Percentiles rank a stretch among this genome's conserved stretches.
Conservation (phyloP, 179 eudicot genomes). For the Patellifolia procumbens region DNA sequence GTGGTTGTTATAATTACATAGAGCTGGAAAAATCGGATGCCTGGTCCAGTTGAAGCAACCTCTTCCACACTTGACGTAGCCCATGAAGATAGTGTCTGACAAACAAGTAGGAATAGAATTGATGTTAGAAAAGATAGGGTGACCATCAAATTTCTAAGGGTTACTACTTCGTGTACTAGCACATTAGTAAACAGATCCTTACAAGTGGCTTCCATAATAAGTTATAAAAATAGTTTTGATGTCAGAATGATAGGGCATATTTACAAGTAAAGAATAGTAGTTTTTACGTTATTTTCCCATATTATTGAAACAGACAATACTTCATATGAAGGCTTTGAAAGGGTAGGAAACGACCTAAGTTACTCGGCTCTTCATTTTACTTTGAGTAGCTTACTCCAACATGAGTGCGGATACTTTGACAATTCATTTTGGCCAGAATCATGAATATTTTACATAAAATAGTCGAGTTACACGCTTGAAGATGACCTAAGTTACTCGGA, state of each 20-base stretch:
- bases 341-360: not conserved
- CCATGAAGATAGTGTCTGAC: constrained; percentile 97
- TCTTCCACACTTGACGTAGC: constrained; percentile 99
- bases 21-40: constrained; percentile 99
- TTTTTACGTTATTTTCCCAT: not conserved
- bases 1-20: constrained; percentile 51
- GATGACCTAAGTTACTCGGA: too few relatives aligned
- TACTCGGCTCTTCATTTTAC: too few relatives aligned
- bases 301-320: not conserved
- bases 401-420: too few relatives aligned
- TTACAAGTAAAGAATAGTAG: not conserved
- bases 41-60: constrained; percentile 99
- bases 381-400: too few relatives aligned
- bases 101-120: not conserved
- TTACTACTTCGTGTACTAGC: not conserved
- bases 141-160: not conserved
- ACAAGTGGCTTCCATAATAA: not conserved
- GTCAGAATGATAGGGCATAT: not conserved
- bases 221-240: not conserved
- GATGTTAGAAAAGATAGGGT: too few relatives aligned
- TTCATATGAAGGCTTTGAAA: not conserved
- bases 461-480: too few relatives aligned
- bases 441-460: too few relatives aligned
- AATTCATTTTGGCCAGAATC: too few relatives aligned
- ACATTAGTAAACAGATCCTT: not conserved